phyloP scores from a whole-genome alignment of 768 basidiomycete genomes.

The Neoboletus brunneissimus region DNA sequence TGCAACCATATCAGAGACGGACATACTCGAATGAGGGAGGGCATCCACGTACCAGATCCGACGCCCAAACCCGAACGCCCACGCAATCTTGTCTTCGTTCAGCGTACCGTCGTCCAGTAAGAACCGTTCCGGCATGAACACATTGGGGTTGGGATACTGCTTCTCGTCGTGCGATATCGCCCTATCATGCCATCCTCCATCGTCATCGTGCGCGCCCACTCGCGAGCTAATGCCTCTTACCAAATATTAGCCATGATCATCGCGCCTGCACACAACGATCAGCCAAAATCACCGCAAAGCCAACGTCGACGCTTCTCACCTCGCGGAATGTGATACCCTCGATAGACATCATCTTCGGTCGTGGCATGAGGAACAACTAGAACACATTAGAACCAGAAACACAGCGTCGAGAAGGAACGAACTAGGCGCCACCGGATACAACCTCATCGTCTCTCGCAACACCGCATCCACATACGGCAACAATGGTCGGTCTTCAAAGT shows the following conservation, averaged over 20 bases:
- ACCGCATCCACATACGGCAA: constrained; percentile 37
- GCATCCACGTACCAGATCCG: constrained; percentile 16
- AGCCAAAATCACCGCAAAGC: neutral
- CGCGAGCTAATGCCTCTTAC: neutral
- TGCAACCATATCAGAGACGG: neutral
- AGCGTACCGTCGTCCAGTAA: constrained; percentile 19
- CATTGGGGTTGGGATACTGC: constrained; percentile 32
- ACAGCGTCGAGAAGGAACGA: neutral
- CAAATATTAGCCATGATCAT: constrained; percentile 12
- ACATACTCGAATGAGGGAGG: neutral
- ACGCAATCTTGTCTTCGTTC: constrained; percentile 11
- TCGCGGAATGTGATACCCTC: constrained; percentile 35
- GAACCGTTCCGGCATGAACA: constrained; percentile 41
- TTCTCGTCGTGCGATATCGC: constrained; percentile 40
- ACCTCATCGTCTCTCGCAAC: constrained; percentile 33
- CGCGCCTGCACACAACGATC: constrained; percentile 4
- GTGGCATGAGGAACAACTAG: constrained; percentile 43
- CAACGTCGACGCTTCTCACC: neutral
- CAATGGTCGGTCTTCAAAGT: constrained; percentile 26
- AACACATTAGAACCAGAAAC: neutral
- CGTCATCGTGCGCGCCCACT: neutral
- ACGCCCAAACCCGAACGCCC: constrained; percentile 23
- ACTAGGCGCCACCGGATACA: constrained; percentile 27
- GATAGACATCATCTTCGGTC: constrained; percentile 35
- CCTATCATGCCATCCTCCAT: constrained; percentile 22